phyloP scores from a whole-genome alignment of 2,329 filamentous ascomycete species.

The Colletotrichum agaves region DNA sequence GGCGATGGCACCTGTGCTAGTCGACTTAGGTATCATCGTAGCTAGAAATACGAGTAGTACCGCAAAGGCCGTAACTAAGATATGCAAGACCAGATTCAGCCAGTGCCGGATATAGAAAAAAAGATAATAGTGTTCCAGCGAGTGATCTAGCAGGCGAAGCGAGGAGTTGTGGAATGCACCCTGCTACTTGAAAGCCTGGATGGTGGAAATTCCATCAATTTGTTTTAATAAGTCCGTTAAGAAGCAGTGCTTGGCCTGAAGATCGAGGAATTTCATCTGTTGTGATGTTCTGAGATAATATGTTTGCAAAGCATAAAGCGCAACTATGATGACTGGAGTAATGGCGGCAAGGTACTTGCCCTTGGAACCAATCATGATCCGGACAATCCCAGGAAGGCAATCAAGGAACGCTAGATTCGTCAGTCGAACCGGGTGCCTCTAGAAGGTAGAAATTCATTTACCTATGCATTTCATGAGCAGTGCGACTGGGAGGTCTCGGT shows the following conservation, averaged over 20 bases:
- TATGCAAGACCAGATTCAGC: constrained; percentile 59
- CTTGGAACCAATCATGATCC: constrained; percentile 59
- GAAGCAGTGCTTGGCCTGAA: constrained; percentile 64
- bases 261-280: constrained; percentile 65
- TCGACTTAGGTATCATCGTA: constrained; percentile 17
- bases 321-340: constrained; percentile 51
- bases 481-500: constrained; percentile 39
- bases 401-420: constrained; percentile 3
- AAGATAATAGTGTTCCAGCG: constrained; percentile 50
- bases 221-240: constrained; percentile 53
- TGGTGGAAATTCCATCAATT: constrained; percentile 43
- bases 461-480: constrained; percentile 22
- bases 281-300: constrained; percentile 61
- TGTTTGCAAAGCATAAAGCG: constrained; percentile 43
- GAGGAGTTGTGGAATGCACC: constrained; percentile 9
- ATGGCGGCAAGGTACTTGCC: constrained; percentile 55
- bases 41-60: constrained; percentile 38
- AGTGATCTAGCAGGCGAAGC: constrained; percentile 35
- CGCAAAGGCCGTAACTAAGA: constrained; percentile 43
- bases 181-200: constrained; percentile 45
- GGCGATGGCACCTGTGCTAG: constrained; percentile 39
- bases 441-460: background rate
- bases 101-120: constrained; percentile 61
- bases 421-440: too few species aligned
- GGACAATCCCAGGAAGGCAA: constrained; percentile 33